Evolutionary conservation across 345 rosid species (phyloP).

Genomic region (Carallia pectinifolia): DNA sequence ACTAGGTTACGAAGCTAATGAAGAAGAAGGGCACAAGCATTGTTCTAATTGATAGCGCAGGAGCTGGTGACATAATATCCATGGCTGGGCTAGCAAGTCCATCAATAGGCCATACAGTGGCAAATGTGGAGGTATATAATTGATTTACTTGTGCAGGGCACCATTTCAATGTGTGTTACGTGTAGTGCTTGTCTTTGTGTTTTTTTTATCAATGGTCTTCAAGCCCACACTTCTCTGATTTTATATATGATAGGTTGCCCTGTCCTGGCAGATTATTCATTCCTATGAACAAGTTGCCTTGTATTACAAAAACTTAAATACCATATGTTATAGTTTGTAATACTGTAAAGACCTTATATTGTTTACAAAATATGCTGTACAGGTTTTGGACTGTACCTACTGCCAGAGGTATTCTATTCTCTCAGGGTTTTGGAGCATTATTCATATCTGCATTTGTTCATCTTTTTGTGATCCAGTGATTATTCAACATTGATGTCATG

Average conservation of each 20-base stretch:
- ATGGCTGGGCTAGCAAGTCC: slow-evolving; percentile 85
- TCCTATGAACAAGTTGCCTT: neutral
- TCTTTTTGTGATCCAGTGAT: neutral
- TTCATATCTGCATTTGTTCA: neutral
- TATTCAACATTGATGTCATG: neutral
- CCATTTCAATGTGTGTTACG: neutral
- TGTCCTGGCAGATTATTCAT: neutral
- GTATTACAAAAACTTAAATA: neutral
- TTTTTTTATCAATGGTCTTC: neutral
- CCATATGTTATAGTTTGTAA: neutral
- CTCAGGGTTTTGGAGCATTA: neutral
- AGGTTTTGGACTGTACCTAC: neutral
- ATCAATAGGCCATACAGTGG: slow-evolving; percentile 90
- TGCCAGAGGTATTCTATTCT: neutral
- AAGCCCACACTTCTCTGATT: slow-evolving; percentile 5
- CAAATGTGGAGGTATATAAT: slow-evolving; percentile 66
- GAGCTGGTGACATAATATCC: slow-evolving; percentile 95
- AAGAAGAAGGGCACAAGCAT: slow-evolving; percentile 93
- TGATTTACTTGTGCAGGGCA: neutral
- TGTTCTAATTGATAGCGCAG: slow-evolving; percentile 74
- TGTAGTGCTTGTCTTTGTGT: neutral
- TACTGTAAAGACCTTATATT: neutral
- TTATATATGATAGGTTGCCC: neutral
- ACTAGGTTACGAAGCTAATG: slow-evolving; percentile 89
- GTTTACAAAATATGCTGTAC: too few relatives aligned